phyloP scores from a whole-genome alignment of 73 alveolate species.

The Effrenium voratum region DNA sequence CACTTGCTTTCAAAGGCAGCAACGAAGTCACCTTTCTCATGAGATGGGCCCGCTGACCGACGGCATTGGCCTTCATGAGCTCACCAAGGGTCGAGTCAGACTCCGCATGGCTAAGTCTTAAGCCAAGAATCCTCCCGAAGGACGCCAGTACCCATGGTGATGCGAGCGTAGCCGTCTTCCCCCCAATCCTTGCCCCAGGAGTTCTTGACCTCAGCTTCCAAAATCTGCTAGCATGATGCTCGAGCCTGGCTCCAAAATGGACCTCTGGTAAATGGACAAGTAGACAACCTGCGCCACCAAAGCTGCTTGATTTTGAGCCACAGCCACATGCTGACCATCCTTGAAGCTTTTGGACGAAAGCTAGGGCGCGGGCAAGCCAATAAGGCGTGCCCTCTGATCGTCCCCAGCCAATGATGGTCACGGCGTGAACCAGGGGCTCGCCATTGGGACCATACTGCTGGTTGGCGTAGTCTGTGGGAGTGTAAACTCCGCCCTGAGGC shows the following conservation, averaged over 20 bases:
- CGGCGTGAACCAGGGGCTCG: slow-evolving; percentile 50
- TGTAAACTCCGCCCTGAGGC: slow-evolving; percentile 70
- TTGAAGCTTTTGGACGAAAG: background rate
- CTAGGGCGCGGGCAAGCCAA: slow-evolving; percentile 36
- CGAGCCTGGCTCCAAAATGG: too few species aligned
- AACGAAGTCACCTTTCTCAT: too few species aligned
- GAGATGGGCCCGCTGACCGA: too few species aligned
- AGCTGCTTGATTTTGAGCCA: too few species aligned
- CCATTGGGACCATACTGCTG: slow-evolving; percentile 78
- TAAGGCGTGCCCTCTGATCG: slow-evolving; percentile 73
- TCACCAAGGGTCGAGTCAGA: too few species aligned
- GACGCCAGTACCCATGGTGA: slow-evolving; percentile 71
- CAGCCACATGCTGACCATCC: too few species aligned
- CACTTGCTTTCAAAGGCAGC: too few species aligned
- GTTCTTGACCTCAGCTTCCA: slow-evolving; percentile 39
- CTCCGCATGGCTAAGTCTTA: too few species aligned
- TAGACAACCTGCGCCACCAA: too few species aligned
- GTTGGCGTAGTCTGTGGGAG: slow-evolving; percentile 86
- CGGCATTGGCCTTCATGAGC: too few species aligned
- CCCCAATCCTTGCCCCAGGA: slow-evolving; percentile 87
- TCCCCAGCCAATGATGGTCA: slow-evolving; percentile 92
- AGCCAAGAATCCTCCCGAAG: slow-evolving; percentile 23
- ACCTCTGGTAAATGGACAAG: too few species aligned
- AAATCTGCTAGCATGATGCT: background rate
- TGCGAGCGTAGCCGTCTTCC: slow-evolving; percentile 81